Evolutionary conservation across 441 rosid species (phyloP).

Genomic region (Corymbia calophylla): DNA sequence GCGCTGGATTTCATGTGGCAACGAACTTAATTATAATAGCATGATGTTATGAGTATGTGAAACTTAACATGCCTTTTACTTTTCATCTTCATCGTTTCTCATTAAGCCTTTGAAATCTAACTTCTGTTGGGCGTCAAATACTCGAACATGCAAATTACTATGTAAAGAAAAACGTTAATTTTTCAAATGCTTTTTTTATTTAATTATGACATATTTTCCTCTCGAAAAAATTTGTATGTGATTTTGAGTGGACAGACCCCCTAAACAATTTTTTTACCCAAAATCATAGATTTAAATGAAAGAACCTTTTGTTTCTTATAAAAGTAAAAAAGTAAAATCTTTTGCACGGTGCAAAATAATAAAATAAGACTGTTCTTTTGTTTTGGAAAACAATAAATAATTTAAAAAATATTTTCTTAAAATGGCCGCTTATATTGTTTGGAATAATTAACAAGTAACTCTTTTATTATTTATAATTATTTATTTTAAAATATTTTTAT

Average conservation of each 20-base stretch:
- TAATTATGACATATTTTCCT: background rate
- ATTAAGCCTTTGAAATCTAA: background rate
- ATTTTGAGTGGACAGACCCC: background rate
- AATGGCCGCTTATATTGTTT: rapidly evolving
- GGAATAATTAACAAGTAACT: background rate
- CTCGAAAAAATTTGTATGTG: background rate
- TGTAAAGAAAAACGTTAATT: background rate
- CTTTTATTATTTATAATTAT: background rate
- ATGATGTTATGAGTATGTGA: background rate
- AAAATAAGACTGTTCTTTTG: background rate
- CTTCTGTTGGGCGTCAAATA: background rate
- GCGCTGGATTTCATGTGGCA: background rate
- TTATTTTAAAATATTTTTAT: background rate
- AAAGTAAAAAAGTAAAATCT: background rate
- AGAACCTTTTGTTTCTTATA: background rate
- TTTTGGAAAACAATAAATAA: background rate
- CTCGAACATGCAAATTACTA: background rate
- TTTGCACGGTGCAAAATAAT: background rate
- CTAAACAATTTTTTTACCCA: background rate
- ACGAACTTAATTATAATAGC: background rate
- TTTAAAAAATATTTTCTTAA: background rate
- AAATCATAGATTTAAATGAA: background rate
- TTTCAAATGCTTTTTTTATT: background rate
- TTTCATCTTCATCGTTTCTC: background rate
- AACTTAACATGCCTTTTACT: background rate